Evolutionary conservation across 331 rosid genomes (phyloP).

Genomic region (Saraca asoca): DNA sequence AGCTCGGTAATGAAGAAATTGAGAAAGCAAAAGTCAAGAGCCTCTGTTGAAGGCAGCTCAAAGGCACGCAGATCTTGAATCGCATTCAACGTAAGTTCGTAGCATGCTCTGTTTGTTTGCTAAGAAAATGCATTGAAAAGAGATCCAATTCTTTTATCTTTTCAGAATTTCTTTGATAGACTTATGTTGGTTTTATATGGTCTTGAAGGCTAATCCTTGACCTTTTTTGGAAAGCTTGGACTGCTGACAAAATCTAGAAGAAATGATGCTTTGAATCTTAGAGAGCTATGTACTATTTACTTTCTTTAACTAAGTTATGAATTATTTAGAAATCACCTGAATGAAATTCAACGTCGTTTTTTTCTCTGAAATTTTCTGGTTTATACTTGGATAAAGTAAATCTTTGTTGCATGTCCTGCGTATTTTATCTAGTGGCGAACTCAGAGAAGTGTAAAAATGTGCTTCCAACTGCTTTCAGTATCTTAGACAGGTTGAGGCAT

Average conservation of each 20-base stretch:
- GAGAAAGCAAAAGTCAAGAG: slow-evolving; percentile 9
- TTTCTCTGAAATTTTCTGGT: background rate
- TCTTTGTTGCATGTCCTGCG: slow-evolving; percentile 17
- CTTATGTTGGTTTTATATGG: background rate
- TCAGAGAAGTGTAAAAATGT: background rate
- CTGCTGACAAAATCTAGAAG: background rate
- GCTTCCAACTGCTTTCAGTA: background rate
- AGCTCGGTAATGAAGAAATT: background rate
- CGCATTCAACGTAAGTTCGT: background rate
- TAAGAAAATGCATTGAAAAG: background rate
- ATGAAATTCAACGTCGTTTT: background rate
- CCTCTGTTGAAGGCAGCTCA: slow-evolving; percentile 9
- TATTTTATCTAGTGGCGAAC: slow-evolving; percentile 17
- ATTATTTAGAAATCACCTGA: background rate
- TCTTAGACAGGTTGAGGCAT: slow-evolving; percentile 24
- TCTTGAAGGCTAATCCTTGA: slow-evolving; percentile 1
- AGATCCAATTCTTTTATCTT: background rate
- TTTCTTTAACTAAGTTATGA: background rate
- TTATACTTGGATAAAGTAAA: slow-evolving; percentile 4
- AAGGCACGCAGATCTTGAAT: slow-evolving; percentile 34
- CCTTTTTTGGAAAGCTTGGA: slow-evolving; percentile 5
- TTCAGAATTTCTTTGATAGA: slow-evolving; percentile 14
- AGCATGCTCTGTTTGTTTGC: slow-evolving; percentile 1
- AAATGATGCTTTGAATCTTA: background rate
- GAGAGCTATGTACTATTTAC: background rate